A percentile compares a stretch with the other conserved stretches of the same genome.
These are phyloP conservation scores for Anastatica hierochuntica DNA, from an alignment of 345 rosid species.

Conservation along the genomic window DNA sequence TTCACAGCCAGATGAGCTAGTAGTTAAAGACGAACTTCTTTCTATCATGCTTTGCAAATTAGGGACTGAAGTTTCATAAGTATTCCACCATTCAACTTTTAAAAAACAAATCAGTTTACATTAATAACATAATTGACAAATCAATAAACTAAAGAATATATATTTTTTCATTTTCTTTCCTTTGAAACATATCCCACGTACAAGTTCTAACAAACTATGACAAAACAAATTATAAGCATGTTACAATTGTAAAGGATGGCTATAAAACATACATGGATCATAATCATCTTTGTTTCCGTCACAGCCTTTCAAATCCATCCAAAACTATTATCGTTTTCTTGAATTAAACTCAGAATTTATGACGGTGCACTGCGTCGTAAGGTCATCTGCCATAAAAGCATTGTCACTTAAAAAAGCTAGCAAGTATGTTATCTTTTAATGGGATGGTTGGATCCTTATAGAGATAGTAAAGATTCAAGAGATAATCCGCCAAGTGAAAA, in stretches of 20 bases:
- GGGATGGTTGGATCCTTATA: not conserved
- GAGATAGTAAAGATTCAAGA: not conserved
- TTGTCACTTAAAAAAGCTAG: not conserved
- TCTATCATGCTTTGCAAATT: not conserved
- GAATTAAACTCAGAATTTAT: not conserved
- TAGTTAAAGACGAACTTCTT: not conserved
- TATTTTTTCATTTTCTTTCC: too few species aligned
- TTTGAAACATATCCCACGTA: too few species aligned
- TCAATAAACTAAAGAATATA: too few species aligned
- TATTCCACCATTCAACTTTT: constrained; percentile 10
- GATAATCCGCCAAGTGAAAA: not conserved
- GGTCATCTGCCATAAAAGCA: not conserved
- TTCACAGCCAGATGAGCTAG: not conserved
- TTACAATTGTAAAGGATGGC: too few species aligned
- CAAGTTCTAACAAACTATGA: too few species aligned
- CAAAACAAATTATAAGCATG: too few species aligned
- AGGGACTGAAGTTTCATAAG: not conserved
- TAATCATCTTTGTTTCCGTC: not conserved
- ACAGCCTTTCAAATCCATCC: not conserved
- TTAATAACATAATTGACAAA: too few species aligned
- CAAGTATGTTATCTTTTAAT: not conserved
- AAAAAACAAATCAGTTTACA: not conserved
- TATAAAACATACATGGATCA: not conserved
- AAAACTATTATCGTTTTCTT: not conserved
- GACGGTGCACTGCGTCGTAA: not conserved